Evolutionary conservation across 129 eudicot species (phyloP).

Genomic region (Apium graveolens): DNA sequence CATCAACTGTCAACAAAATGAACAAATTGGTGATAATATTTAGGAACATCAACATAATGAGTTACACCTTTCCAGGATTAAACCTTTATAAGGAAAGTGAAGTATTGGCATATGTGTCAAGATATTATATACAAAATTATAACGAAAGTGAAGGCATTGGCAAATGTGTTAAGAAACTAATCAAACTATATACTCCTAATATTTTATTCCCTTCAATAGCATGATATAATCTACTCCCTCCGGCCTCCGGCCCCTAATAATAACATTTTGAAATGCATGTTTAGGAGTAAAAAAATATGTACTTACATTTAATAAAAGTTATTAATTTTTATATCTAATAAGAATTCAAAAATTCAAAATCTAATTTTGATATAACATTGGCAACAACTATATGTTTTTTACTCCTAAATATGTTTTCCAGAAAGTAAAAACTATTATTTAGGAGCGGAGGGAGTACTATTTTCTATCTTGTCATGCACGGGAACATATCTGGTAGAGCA

Average conservation of each 20-base stretch:
- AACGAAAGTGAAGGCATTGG: neutral
- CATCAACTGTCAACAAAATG: conserved; percentile 57
- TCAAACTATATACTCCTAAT: neutral
- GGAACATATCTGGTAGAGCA: neutral
- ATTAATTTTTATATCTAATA: no score
- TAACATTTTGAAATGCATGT: no score
- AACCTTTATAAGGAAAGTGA: neutral
- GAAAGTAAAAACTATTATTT: no score
- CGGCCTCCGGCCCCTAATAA: no score
- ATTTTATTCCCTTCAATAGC: neutral
- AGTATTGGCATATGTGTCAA: neutral
- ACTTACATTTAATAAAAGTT: no score
- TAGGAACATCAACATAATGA: neutral
- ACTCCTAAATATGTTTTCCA: no score
- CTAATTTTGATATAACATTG: no score
- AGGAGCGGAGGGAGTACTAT: no score
- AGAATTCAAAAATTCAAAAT: no score
- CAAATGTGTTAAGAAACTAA: neutral
- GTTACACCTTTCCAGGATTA: neutral
- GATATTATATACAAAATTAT: neutral
- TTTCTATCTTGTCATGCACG: neutral
- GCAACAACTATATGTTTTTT: no score
- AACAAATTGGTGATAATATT: neutral
- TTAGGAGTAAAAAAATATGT: no score
- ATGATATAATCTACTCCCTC: neutral